phyloP scores from a whole-genome alignment of 23 red algal species.

The Chondrus crispus region DNA sequence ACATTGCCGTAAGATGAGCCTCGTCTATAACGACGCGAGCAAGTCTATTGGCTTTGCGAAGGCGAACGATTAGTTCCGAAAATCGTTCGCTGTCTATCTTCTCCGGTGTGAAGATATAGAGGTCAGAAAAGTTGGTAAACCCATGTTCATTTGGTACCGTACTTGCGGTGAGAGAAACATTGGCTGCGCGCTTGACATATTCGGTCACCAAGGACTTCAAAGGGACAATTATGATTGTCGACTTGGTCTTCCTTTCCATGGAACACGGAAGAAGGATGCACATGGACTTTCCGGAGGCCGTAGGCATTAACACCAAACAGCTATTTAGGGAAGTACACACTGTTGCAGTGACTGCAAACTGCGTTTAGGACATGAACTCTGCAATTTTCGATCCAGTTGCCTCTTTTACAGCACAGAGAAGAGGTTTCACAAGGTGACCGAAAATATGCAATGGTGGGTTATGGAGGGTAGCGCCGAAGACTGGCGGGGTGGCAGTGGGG shows the following conservation, averaged over 20 bases:
- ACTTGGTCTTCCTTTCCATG: background rate
- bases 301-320: background rate
- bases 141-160: background rate
- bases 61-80: background rate
- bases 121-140: background rate
- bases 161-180: background rate
- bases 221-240: background rate
- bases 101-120: background rate
- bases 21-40: slow-evolving; percentile 1
- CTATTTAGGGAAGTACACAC: background rate
- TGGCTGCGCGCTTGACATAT: background rate
- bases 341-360: background rate
- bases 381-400: too few species aligned
- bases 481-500: too few species aligned
- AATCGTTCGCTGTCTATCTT: background rate
- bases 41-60: background rate
- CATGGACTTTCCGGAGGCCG: background rate
- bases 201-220: background rate
- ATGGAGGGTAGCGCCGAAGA: too few species aligned
- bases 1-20: background rate
- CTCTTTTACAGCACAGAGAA: too few species aligned
- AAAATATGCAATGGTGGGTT: too few species aligned
- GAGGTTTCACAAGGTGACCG: too few species aligned
- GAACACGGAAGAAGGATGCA: background rate
- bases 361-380: background rate